Percentiles rank a stretch among this genome's conserved stretches.
Evolutionary conservation across 805 yeast genomes (phyloP).

Genomic region (Ogataea thermomethanolica): DNA sequence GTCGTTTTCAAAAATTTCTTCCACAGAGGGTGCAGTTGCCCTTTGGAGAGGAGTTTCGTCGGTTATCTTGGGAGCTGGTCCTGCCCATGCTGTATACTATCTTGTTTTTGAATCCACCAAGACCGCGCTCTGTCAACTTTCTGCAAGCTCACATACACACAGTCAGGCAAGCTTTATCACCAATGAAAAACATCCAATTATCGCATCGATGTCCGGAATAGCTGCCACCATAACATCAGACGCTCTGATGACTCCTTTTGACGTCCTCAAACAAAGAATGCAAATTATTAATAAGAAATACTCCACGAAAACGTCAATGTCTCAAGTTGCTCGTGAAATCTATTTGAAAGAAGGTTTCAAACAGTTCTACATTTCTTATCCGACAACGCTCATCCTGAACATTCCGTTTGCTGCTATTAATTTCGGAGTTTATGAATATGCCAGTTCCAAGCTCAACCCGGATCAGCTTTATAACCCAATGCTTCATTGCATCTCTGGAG

Average conservation of each 20-base stretch:
- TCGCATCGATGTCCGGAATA: conserved; percentile 85
- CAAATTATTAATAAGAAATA: conserved; percentile 42
- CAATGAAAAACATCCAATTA: conserved; percentile 70
- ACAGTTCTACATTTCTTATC: conserved; percentile 91
- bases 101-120: conserved; percentile 87
- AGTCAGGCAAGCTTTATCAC: conserved; percentile 43
- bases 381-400: conserved; percentile 87
- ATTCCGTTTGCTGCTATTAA: conserved; percentile 94
- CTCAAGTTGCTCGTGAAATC: conserved; percentile 38
- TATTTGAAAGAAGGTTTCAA: conserved; percentile 61
- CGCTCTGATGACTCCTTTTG: conserved; percentile 97
- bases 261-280: conserved; percentile 93
- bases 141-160: conserved; percentile 21
- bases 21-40: conserved; percentile 83
- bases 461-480: conserved; percentile 77
- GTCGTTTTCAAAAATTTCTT: conserved; percentile 70
- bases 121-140: conserved; percentile 44
- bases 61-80: conserved; percentile 96
- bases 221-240: conserved; percentile 91
- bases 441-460: conserved; percentile 79
- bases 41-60: conserved; percentile 94
- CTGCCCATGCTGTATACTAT: conserved; percentile 96
- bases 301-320: conserved; percentile 12
- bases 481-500: conserved; percentile 89
- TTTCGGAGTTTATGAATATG: conserved; percentile 86